These are phyloP conservation scores for Aspergillus carlsbadensis DNA, from an alignment of 495 filamentous ascomycete species.

Conservation along the genomic window DNA sequence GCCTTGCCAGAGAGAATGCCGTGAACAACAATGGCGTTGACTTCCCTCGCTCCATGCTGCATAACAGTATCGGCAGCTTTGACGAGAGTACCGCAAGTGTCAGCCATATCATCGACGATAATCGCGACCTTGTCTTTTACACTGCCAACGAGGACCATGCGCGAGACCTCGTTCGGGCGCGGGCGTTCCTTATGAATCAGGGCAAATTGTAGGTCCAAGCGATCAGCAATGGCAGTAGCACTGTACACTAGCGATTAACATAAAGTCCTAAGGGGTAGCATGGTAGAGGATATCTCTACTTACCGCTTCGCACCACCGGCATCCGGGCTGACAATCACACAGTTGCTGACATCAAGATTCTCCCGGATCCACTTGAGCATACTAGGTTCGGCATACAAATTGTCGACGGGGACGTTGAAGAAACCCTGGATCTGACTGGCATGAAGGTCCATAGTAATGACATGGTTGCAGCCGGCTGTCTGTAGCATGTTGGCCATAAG, in stretches of 20 bases:
- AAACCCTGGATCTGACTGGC: slow-evolving; percentile 75
- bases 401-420: slow-evolving; percentile 98
- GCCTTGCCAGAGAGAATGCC: slow-evolving; percentile 92
- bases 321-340: slow-evolving; percentile 94
- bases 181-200: slow-evolving; percentile 98
- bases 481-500: slow-evolving; percentile 98
- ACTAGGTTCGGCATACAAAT: slow-evolving; percentile 93
- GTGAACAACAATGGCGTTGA: slow-evolving; percentile 94
- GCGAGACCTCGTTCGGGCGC: slow-evolving; percentile 90
- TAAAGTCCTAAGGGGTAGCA: background rate
- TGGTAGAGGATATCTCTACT: slow-evolving; percentile 21
- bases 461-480: slow-evolving; percentile 83
- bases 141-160: slow-evolving; percentile 82
- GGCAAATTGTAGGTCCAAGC: slow-evolving; percentile 92
- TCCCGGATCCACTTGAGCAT: slow-evolving; percentile 89
- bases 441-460: slow-evolving; percentile 83
- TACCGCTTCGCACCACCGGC: slow-evolving; percentile 95
- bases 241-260: slow-evolving; percentile 31
- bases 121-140: slow-evolving; percentile 64
- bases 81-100: slow-evolving; percentile 91
- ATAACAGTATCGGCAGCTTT: slow-evolving; percentile 93
- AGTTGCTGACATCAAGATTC: slow-evolving; percentile 77
- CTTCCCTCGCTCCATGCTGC: slow-evolving; percentile 81
- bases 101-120: slow-evolving; percentile 81
- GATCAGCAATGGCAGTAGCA: slow-evolving; percentile 94